Conservation (phyloP, 1,139 yeast genomes). For the Lodderomyces parapsilosis region DNA sequence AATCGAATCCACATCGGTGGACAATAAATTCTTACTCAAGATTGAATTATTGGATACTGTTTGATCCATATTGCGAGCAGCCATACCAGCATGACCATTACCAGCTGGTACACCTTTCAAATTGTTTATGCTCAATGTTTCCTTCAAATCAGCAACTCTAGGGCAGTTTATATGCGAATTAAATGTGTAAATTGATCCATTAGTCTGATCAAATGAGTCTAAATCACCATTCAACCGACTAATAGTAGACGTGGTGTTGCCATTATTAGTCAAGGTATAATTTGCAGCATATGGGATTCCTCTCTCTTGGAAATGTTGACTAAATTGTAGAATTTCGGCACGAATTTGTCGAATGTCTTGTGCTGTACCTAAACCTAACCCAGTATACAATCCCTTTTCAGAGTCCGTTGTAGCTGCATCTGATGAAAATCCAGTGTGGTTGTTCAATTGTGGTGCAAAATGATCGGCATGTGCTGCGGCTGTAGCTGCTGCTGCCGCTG, state of each 20-base stretch:
- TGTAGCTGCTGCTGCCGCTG: slow-evolving; percentile 1
- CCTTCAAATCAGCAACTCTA: slow-evolving; percentile 47
- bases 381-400: slow-evolving; percentile 15
- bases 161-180: slow-evolving; percentile 26
- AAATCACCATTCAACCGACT: slow-evolving; percentile 9
- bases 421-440: slow-evolving; percentile 13
- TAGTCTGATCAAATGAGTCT: slow-evolving; percentile 5
- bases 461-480: slow-evolving; percentile 6
- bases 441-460: slow-evolving; percentile 11
- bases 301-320: slow-evolving; percentile 14
- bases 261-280: slow-evolving; percentile 6
- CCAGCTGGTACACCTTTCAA: neutral
- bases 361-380: slow-evolving; percentile 41
- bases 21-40: slow-evolving; percentile 32
- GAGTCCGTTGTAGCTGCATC: slow-evolving; percentile 13
- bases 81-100: slow-evolving; percentile 1
- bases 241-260: slow-evolving; percentile 7
- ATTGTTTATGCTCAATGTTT: slow-evolving; percentile 23
- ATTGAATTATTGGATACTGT: slow-evolving; percentile 26
- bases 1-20: slow-evolving; percentile 36
- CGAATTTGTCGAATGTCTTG: slow-evolving; percentile 45
- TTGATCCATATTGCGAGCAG: slow-evolving; percentile 6
- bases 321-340: slow-evolving; percentile 28
- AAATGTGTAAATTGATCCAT: slow-evolving; percentile 23
- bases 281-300: slow-evolving; percentile 13